Base-by-base conservation (phyloP, 2,329 filamentous ascomycete species). In the Fusarium sp. region DNA sequence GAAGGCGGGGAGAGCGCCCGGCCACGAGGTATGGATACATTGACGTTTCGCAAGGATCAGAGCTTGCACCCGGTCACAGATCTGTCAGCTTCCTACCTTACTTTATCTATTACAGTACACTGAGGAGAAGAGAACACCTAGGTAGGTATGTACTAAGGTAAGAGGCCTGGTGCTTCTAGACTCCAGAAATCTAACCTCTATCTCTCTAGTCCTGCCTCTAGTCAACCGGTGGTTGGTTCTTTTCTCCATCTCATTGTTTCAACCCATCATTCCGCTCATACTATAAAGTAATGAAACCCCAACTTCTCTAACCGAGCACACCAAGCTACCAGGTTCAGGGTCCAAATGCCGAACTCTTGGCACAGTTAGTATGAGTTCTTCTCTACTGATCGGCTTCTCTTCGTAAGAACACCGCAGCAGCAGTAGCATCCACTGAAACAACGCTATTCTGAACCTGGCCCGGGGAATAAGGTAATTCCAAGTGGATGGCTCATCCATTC, bases 241-340 rank as follows among this genome's bases (percentile, higher is more conserved):
- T 12, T 57, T 68, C 54, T 55, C 59, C 38, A 61, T 70, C 38
- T 48, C 40, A 40, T 56, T 70, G 67, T 70, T 70, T 70, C 68
- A 70, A 65, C 54, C 49, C 45, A 55, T 49, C 55, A 55, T 53
- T 58, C 32, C 24, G 27, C 34, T 24, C 49, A 27, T 46, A 47
- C 41, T 54, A 58, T 57, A 43, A 52, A 55, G 34, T 46, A 57
- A 48, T 65, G 68, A 71, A 71, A 69, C 67, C 51, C 67, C 46
- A 25, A 32, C 40, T 25, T 56, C 63, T 71, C 58, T 69, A 70
- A 70, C 68, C 68, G 68, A 70, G 64, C 51, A 44, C 55, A 49
- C 55, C 43, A 41, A 32, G n/a, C 34, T 64, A 24, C 63, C 47
- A 32, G 41, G 47, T 44, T 52, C 41, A 48, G 60, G 61, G 51